Evolutionary conservation across 768 basidiomycete genomes (phyloP), one percentile per base, ranked within the genome.

Genomic region (Epithele typhae): DNA sequence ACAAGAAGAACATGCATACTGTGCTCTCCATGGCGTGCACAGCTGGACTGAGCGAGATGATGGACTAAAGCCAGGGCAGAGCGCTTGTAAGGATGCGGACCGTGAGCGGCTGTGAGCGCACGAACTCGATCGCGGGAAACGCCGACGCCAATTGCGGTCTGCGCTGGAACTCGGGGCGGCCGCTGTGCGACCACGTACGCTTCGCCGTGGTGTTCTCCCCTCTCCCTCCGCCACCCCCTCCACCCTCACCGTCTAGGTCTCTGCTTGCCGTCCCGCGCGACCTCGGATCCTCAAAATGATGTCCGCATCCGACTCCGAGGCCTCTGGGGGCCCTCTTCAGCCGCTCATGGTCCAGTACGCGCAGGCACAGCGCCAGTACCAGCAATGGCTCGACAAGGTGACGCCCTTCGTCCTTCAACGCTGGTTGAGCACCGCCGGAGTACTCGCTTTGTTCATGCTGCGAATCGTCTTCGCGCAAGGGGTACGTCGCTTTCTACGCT

Each of bases 341-440:
- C 61, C 62, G 27, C 53, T 67, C 35, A 46, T 58, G 4, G 54
- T 51, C 32, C 58, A 65, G 35, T 76, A 74, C 57, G 60, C 72
- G 27, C 81, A 78, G 58, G 43, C 76, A n/a, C 77, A 79, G 58
- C 78, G 91, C 23, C 81, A 84, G 61, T 93, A 94, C 64, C 92
- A 95, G 65, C 82, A 86, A 61, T 65, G 79, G 21, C 77, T 97
- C n/a, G 96, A 99, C 74, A 80, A 89, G 21, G 83, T 86, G 72
- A 96, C 95, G 3, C 96, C 96, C 0, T 82, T 92, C 61, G 78
- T 85, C 24, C 67, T 91, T n/a, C 78, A 94, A 58, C 80, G 96
- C 49, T 99, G 96, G 96, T 58, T 90, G 21, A 79, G 74, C 30
- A 90, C 91, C 3, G 73, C 73, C 3, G 87, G 76, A 4, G 59